phyloP scores from a whole-genome alignment of 225 moss, liverwort and hornwort species.

The Marchantia polymorpha region DNA sequence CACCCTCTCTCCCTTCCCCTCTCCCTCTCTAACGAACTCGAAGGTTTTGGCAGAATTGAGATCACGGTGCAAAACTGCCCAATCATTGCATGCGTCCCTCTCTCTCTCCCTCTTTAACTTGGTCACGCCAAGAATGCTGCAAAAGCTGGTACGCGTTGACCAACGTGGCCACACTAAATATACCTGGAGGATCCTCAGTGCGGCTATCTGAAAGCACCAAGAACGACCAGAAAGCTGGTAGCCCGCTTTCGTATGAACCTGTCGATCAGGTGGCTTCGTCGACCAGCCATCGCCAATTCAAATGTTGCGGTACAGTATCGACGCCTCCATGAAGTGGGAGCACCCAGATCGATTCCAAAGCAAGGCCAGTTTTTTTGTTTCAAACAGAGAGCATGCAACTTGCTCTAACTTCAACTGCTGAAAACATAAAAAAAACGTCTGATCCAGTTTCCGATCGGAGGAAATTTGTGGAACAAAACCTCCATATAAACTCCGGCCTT shows the following conservation, averaged over 20 bases:
- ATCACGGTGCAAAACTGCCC: too few relatives aligned
- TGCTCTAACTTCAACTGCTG: too few relatives aligned
- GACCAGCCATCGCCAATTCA: not conserved
- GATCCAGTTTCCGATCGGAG: not conserved
- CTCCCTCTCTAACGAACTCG: not conserved
- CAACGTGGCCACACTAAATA: not conserved
- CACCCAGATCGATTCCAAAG: not conserved
- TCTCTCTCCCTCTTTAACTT: not conserved
- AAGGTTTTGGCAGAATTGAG: not conserved
- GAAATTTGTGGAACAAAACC: not conserved
- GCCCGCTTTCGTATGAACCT: not conserved
- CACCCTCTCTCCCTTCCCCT: not conserved
- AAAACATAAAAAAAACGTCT: too few relatives aligned
- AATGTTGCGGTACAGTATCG: not conserved
- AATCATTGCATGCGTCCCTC: too few relatives aligned
- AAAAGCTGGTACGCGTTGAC: conserved; percentile 2
- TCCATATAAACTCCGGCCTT: too few relatives aligned
- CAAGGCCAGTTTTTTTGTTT: too few relatives aligned
- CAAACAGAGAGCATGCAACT: too few relatives aligned
- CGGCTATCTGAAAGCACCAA: not conserved
- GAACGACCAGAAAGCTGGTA: conserved; percentile 6
- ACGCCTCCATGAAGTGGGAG: not conserved
- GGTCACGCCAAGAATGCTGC: not conserved
- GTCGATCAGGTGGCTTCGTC: not conserved
- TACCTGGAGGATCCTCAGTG: not conserved